Percentiles rank a stretch among this genome's conserved stretches.
These are phyloP conservation scores for Asterochloris erici DNA, from an alignment of 139 green algal genomes.

Conservation along the genomic window DNA sequence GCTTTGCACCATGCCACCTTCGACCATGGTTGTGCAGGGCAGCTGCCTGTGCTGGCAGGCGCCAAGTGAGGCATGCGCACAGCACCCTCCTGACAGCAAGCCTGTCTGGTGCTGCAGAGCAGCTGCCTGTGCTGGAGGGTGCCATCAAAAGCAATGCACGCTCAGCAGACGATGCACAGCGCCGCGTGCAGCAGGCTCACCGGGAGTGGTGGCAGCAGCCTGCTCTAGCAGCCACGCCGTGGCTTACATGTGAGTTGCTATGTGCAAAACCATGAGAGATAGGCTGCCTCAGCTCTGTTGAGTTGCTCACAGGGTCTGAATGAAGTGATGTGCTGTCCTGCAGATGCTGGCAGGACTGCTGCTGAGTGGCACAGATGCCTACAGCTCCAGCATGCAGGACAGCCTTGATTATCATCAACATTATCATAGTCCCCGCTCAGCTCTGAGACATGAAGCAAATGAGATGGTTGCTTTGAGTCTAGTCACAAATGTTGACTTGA, in stretches of 20 bases:
- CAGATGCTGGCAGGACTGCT: slow-evolving; percentile 14
- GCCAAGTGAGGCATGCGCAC: too few relatives aligned
- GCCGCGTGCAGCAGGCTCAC: neutral
- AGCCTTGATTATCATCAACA: too few relatives aligned
- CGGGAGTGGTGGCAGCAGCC: slow-evolving; percentile 13
- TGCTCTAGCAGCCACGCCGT: neutral
- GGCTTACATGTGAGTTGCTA: neutral
- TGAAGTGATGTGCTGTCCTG: neutral
- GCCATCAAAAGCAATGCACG: neutral
- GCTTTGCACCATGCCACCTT: too few relatives aligned
- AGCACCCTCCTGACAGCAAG: too few relatives aligned
- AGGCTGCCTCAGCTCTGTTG: too few relatives aligned
- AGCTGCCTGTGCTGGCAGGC: too few relatives aligned
- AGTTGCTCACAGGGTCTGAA: neutral
- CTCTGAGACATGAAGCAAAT: too few relatives aligned
- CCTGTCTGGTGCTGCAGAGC: neutral
- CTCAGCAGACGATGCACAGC: neutral
- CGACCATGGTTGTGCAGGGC: too few relatives aligned
- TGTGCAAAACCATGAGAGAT: neutral
- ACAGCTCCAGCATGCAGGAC: neutral
- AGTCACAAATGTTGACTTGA: too few relatives aligned
- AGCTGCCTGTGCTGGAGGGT: neutral
- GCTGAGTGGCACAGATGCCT: neutral
- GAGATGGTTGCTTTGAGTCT: too few relatives aligned
- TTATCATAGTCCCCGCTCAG: too few relatives aligned